Evolutionary conservation across 495 filamentous ascomycete genomes (phyloP).

Genomic region (Durotheca rogersii): DNA sequence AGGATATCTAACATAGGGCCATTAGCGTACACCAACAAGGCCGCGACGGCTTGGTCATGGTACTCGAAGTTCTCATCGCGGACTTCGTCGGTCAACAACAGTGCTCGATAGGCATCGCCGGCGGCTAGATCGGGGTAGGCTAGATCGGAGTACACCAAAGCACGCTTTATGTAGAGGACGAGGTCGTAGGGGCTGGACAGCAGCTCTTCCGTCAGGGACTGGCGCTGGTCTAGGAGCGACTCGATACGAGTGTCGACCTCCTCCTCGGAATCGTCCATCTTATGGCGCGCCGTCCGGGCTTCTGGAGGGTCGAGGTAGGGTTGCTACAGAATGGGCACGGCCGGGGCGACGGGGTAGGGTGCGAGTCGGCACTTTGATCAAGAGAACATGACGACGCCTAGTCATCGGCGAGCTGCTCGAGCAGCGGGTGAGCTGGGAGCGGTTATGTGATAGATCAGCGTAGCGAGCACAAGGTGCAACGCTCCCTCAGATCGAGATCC

Average conservation of each 20-base stretch:
- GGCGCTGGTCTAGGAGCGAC: slow-evolving; percentile 47
- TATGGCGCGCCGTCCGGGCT: slow-evolving; percentile 19
- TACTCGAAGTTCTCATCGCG: slow-evolving; percentile 67
- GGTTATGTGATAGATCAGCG: slow-evolving; percentile 21
- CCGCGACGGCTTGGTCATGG: slow-evolving; percentile 55
- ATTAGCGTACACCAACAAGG: slow-evolving; percentile 36
- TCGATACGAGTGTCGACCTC: slow-evolving; percentile 40
- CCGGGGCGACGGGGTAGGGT: slow-evolving; percentile 16
- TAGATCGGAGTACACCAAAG: slow-evolving; percentile 67
- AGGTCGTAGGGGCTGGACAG: slow-evolving; percentile 69
- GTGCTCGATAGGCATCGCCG: slow-evolving; percentile 85
- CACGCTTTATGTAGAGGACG: slow-evolving; percentile 71
- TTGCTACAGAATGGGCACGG: slow-evolving; percentile 12
- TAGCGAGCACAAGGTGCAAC: slow-evolving; percentile 11
- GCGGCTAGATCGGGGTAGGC: slow-evolving; percentile 88
- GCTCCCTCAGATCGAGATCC: slow-evolving; percentile 5
- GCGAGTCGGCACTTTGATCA: slow-evolving; percentile 27
- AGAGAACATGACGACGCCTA: slow-evolving; percentile 27
- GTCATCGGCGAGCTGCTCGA: too few relatives aligned
- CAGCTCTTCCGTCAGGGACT: slow-evolving; percentile 51
- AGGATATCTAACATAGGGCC: slow-evolving; percentile 41
- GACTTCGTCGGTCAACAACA: slow-evolving; percentile 81
- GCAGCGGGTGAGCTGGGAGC: slow-evolving; percentile 5
- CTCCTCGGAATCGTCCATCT: slow-evolving; percentile 46
- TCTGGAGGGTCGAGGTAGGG: slow-evolving; percentile 16